phyloP scores from a whole-genome alignment of 2,329 filamentous ascomycete species.

The Verticillium klebahnii region DNA sequence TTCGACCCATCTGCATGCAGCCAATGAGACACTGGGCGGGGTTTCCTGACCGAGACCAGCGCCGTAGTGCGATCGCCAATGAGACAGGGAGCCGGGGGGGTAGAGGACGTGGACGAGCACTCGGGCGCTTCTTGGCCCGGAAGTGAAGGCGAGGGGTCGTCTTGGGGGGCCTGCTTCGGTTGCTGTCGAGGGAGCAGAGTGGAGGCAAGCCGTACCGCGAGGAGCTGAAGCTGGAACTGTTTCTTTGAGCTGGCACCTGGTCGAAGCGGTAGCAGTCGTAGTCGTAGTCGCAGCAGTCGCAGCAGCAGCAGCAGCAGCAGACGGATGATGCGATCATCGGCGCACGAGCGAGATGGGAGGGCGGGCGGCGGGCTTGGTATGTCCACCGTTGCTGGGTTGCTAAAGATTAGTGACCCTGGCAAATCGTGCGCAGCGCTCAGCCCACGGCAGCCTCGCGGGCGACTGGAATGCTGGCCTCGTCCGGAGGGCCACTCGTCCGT shows the following conservation, averaged over 20 bases:
- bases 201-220: no score
- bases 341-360: background rate
- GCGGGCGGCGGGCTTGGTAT: background rate
- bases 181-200: no score
- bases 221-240: no score
- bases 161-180: background rate
- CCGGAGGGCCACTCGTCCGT: background rate
- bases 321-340: background rate
- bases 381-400: background rate
- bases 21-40: slow-evolving; percentile 1
- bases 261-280: no score
- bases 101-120: background rate
- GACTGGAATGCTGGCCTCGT: background rate
- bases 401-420: background rate
- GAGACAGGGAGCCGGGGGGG: background rate
- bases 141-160: background rate
- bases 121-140: background rate
- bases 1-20: slow-evolving; percentile 2
- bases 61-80: slow-evolving; percentile 1
- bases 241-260: no score
- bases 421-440: no score
- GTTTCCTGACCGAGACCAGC: slow-evolving; percentile 2
- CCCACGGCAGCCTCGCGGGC: background rate
- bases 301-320: no score
- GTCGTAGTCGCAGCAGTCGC: no score